A percentile compares a stretch with the other conserved stretches of the same genome.
These are phyloP conservation scores for Annulohypoxylon moriforme DNA, from an alignment of 495 filamentous ascomycete species.

Conservation along the genomic window DNA sequence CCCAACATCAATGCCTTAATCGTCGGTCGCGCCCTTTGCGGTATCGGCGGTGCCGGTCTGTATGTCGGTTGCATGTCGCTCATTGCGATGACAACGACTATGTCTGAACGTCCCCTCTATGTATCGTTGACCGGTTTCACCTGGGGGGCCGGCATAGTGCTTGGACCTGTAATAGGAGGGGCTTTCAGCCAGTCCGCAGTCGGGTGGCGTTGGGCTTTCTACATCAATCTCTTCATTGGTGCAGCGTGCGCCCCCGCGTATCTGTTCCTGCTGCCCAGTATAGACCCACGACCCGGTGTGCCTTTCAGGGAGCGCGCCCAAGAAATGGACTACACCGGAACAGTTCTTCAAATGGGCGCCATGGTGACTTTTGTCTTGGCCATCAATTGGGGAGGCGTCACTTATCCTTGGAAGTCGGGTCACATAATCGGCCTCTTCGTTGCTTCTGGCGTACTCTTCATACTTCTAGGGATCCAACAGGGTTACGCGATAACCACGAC, in stretches of 20 bases:
- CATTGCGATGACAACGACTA: slow-evolving; percentile 54
- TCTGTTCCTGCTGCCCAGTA: slow-evolving; percentile 61
- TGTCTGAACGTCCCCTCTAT: slow-evolving; percentile 57
- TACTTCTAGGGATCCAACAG: slow-evolving; percentile 63
- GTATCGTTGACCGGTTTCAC: slow-evolving; percentile 53
- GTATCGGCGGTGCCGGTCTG: slow-evolving; percentile 59
- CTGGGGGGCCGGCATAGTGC: slow-evolving; percentile 60
- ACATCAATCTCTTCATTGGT: slow-evolving; percentile 71
- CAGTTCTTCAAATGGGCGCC: slow-evolving; percentile 52
- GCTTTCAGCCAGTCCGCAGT: slow-evolving; percentile 61
- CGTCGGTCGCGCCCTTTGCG: slow-evolving; percentile 57
- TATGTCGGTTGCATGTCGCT: slow-evolving; percentile 59
- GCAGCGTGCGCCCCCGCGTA: slow-evolving; percentile 63
- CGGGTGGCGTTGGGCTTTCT: slow-evolving; percentile 70
- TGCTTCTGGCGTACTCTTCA: slow-evolving; percentile 59
- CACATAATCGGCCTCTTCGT: slow-evolving; percentile 64
- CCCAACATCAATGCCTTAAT: slow-evolving; percentile 61
- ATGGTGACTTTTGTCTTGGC: slow-evolving; percentile 58
- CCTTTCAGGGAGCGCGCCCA: slow-evolving; percentile 34
- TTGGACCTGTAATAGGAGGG: slow-evolving; percentile 71
- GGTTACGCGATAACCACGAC: slow-evolving; percentile 57
- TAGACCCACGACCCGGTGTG: slow-evolving; percentile 3
- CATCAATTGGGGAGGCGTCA: slow-evolving; percentile 64
- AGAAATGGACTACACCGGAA: slow-evolving; percentile 53
- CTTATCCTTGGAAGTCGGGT: slow-evolving; percentile 61